Base-by-base conservation (phyloP, 2,329 filamentous ascomycete species). In the Triangularia setosa region DNA sequence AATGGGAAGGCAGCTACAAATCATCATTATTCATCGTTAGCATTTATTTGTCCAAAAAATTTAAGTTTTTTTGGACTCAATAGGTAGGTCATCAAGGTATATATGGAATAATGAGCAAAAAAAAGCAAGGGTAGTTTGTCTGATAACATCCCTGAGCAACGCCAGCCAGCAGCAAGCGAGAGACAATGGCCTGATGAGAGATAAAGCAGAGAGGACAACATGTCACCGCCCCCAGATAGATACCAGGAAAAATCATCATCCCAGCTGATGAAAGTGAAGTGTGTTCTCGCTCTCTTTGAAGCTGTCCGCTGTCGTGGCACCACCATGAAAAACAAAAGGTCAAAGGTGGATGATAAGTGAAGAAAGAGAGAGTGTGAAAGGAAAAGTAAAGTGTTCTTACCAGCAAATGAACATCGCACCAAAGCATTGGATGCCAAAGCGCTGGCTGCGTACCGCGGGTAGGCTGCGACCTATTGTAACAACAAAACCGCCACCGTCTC, bases 361-460 rank as follows among this genome's bases (percentile, higher is more conserved):
- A n/a, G 33, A n/a, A 14, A 21, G n/a, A 48, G n/a, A 48, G n/a
- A 2, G 11, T 9, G n/a, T 8, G 6, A 54, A 12, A 54, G 16
- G 24, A 54, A 25, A 24, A 24, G 14, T 1, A 54, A 24, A 65
- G 60, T 12, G 14, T 33, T 59, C 83, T 77, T 72, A 84, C 83
- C 82, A 65, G 90, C 93, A 79, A 96, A 95, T 21, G 83, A 81
- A 68, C 89, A 92, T 61, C 93, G 84, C 64, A 90, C 85, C 74
- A 95, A 91, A 56, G 89, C 90, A 72, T 96, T 95, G 54, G 92
- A 92, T 12, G 93, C 92, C 75, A 97, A 82, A 3, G 92, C 92
- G 64, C 84, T 88, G 56, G 90, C 90, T 25, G 90, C 90, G 74
- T 91, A 92, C 25, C 86, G 76, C 61, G 90, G 89, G 76, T 93